Evolutionary conservation across 345 rosid genomes (phyloP), one percentile per base, ranked within the genome.

Genomic region (Carallia brachiata): DNA sequence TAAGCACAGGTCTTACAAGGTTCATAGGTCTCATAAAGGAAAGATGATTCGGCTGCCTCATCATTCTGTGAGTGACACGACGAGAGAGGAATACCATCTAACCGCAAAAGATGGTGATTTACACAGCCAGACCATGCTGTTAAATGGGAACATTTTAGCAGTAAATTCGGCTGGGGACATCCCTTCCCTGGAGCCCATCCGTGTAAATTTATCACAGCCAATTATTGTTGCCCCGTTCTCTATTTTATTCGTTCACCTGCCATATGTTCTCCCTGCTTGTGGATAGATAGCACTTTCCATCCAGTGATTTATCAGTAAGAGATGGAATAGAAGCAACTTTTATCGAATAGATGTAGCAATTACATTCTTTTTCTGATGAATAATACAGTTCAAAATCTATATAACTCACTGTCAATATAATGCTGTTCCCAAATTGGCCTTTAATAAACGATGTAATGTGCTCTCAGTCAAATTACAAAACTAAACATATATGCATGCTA

Each of bases 31-130:
- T 63, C 79, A 47, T 19, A 80, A 77, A 65, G 44, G 56, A 52
- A 62, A 4, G 23, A 32, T 27, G 5, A 62, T 73, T 27, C 63
- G 8, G 34, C 66, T 77, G 36, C 78, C 73, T 58, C 23, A 54
- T 70, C 81, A 63, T 40, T 65, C 77, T 9, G 37, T 28, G 8
- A 65, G 34, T 1, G 81, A 69, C 57, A 73, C 56, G 62, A 74
- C 66, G 36, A 85, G 99, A 81, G 92, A 92, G 68, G 97, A 95
- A 79, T 95, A 92, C 68, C 99, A 89, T 81, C 79, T 95, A 61
- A 89, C 86, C 58, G 83, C 92, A 16, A 74, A 90, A 66, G 91
- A 90, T 61, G 91, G 96, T 61, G 63, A 95, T 71, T 66, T 92
- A 75, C 98, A 89, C 36, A 90, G 96, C 85, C 96, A 82, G 80